A percentile compares a stretch with the other conserved stretches of the same genome.
phyloP scores from a whole-genome alignment of 768 basidiomycete species.

The Leccinellum luteum region DNA sequence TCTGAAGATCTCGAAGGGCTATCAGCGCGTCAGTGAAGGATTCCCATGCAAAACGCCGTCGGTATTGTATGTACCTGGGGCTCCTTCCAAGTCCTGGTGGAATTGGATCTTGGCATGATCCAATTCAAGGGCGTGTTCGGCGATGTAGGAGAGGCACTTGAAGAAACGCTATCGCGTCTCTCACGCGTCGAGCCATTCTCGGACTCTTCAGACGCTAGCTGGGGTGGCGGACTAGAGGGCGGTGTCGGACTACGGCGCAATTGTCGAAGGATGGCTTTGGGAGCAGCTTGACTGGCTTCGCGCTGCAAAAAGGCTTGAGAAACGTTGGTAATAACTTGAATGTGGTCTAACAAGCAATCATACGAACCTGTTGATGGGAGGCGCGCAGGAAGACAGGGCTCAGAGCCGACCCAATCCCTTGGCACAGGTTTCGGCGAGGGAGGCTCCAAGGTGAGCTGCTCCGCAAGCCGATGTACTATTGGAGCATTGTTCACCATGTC shows the following conservation, averaged over 20 bases:
- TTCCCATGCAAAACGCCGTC: not conserved
- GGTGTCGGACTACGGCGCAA: slow-evolving; percentile 46
- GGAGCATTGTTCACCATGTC: slow-evolving; percentile 54
- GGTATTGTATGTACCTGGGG: slow-evolving; percentile 43
- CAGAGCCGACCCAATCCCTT: slow-evolving; percentile 43
- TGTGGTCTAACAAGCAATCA: slow-evolving; percentile 1
- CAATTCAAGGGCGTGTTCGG: slow-evolving; percentile 14
- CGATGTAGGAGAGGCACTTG: slow-evolving; percentile 23
- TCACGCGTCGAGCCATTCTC: slow-evolving; percentile 10
- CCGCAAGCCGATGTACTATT: slow-evolving; percentile 29
- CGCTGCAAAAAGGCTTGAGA: slow-evolving; percentile 64
- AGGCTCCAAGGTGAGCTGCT: slow-evolving; percentile 22
- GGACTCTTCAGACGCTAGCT: slow-evolving; percentile 19
- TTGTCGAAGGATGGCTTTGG: slow-evolving; percentile 55
- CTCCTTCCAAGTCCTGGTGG: slow-evolving; percentile 43
- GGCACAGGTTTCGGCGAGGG: slow-evolving; percentile 20
- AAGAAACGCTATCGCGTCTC: slow-evolving; percentile 16
- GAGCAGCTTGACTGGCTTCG: slow-evolving; percentile 62
- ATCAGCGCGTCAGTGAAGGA: not conserved
- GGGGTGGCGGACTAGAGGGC: slow-evolving; percentile 21
- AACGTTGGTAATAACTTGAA: slow-evolving; percentile 25
- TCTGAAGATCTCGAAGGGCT: slow-evolving; percentile 70
- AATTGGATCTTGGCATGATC: slow-evolving; percentile 10
- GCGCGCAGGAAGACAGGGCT: slow-evolving; percentile 65
- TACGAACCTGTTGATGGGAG: slow-evolving; percentile 62